These are phyloP conservation scores for Terana coerulea DNA, from an alignment of 768 basidiomycete species.

Conservation along the genomic window DNA sequence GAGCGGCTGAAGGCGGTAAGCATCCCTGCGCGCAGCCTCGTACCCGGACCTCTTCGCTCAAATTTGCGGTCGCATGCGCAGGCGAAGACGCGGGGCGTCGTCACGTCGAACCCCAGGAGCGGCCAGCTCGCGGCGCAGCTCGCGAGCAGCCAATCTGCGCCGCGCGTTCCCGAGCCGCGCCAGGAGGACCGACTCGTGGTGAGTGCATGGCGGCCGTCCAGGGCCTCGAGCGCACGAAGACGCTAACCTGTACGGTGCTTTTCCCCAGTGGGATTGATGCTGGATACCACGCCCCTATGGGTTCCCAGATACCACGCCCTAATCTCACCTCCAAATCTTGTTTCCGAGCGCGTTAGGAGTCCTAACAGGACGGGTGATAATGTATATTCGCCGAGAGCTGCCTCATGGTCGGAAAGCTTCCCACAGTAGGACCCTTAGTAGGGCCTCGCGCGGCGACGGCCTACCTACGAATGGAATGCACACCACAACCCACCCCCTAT, in stretches of 20 bases:
- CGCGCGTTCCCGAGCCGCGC: conserved; percentile 34
- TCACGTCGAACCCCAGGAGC: conserved; percentile 40
- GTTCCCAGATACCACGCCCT: too few relatives aligned
- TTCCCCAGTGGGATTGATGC: conserved; percentile 40
- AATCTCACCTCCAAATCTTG: too few relatives aligned
- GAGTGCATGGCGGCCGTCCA: conserved; percentile 26
- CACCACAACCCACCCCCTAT: too few relatives aligned
- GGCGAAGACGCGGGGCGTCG: conserved; percentile 41
- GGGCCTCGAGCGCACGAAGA: not conserved
- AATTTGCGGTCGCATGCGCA: conserved; percentile 13
- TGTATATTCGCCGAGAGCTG: too few relatives aligned
- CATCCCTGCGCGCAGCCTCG: not conserved
- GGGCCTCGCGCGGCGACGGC: too few relatives aligned
- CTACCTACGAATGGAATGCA: too few relatives aligned
- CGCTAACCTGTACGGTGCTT: conserved; percentile 18
- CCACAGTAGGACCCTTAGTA: too few relatives aligned
- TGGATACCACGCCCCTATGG: not conserved
- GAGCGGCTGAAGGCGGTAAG: conserved; percentile 30
- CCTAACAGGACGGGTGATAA: too few relatives aligned
- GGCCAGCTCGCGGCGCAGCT: conserved; percentile 42
- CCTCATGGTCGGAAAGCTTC: too few relatives aligned
- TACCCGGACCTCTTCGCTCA: not conserved
- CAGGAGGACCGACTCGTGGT: conserved; percentile 43
- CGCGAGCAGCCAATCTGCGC: conserved; percentile 35
- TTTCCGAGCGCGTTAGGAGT: too few relatives aligned